Evolutionary conservation across 1,139 yeast genomes (phyloP), one percentile per base, ranked within the genome.

Genomic region (Hyphopichia wangnamkhiaoensis): DNA sequence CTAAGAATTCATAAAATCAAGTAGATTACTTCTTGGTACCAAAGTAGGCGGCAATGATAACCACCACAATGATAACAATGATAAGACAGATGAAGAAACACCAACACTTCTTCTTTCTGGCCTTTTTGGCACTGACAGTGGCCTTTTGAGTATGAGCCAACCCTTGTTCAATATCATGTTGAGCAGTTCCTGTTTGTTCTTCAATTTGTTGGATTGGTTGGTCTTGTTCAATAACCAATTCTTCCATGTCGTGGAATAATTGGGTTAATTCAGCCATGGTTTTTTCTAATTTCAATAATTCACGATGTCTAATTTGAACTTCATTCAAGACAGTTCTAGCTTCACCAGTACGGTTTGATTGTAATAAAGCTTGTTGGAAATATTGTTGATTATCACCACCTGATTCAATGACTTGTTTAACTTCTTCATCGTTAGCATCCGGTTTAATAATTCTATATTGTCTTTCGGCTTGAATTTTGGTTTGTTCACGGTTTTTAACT

Each of bases 181-280:
- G 96, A 27, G 97, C 98, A 40, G 75, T 76, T 40, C 74, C 81
- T 41, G 91, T 88, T 56, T 88, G 86, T 51, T 86, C 82, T 61
- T 88, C 91, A 53, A 90, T 83, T 58, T 82, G 86, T 56, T 84
- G 87, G 50, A 93, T 84, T 44, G 86, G 84, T 53, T 82, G 91
- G 63, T 90, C 97, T 71, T 93, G 98, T 67, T 91, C 96, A 54
- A 93, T 90, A 38, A 93, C 97, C 67, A 93, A 75, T 58, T 89
- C 90, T 69, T 93, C 97, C 95, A 93, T 89, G 61, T 93, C 98
- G 56, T 84, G 87, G 74, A 94, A 90, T 58, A 93, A 79, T 69
- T 88, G 95, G 34, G 96, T 89, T 62, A 93, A 80, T 68, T 93
- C 98, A 33, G 94, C 90, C 88, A 94, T 89, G 43, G 97, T 86